These are phyloP conservation scores for Rhizopogon roseolus DNA, from an alignment of 768 basidiomycete species.

Conservation along the genomic window DNA sequence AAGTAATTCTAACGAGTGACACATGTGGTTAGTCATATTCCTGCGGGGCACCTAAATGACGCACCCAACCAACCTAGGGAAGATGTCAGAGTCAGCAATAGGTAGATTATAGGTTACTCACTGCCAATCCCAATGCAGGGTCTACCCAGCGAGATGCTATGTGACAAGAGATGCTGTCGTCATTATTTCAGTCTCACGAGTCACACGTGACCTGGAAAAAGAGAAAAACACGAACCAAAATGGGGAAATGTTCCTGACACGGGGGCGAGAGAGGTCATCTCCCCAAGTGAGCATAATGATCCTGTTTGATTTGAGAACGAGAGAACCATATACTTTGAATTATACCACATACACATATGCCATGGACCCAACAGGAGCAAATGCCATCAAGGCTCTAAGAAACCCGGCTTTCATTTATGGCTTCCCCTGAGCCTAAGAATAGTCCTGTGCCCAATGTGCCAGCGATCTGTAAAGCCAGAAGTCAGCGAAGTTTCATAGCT, in stretches of 20 bases:
- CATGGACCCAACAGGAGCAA: constrained; percentile 57
- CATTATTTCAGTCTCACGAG: not conserved
- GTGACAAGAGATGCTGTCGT: not conserved
- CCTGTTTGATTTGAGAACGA: constrained; percentile 18
- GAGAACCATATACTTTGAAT: constrained; percentile 23
- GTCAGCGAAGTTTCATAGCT: not conserved
- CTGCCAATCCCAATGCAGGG: constrained; percentile 56
- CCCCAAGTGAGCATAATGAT: constrained; percentile 59
- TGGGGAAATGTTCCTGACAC: constrained; percentile 80
- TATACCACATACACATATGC: constrained; percentile 48
- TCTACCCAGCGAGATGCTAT: constrained; percentile 54
- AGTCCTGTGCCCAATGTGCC: constrained; percentile 74
- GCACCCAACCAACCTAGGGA: constrained; percentile 9
- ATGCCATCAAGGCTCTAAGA: constrained; percentile 60
- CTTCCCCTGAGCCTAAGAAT: no score
- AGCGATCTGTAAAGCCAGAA: constrained; percentile 41
- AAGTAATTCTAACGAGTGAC: constrained; percentile 47
- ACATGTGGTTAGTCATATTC: constrained; percentile 24
- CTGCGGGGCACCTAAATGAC: not conserved
- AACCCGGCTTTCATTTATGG: constrained; percentile 59
- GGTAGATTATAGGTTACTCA: constrained; percentile 28
- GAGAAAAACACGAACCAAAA: constrained; percentile 41
- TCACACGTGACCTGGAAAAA: not conserved
- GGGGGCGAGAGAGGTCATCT: no score
- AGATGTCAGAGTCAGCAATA: not conserved